Base-by-base conservation (phyloP, 306 rosid species). In the Oemleria cerasiformis region DNA sequence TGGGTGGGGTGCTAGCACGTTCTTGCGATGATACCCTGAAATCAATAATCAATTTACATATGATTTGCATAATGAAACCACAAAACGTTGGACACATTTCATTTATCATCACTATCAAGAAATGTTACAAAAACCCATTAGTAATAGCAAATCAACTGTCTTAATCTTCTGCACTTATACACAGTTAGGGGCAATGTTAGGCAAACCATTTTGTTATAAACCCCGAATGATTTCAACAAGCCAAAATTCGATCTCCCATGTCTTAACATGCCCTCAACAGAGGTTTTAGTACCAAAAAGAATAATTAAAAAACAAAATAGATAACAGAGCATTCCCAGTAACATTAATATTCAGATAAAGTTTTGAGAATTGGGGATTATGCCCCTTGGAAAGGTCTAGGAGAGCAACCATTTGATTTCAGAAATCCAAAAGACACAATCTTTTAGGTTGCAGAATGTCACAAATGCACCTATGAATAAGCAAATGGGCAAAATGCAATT, bases 1-100 rank as follows among this genome's bases (percentile, higher is more conserved):
- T 89, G 44, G 96, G 97, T 9, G 99, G 99, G 75, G 82, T 50
- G 75, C 73, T 74, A 2, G 89, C 99, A 73, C 51, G 90, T 57
- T 78, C 78, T 71, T 72, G 72, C n/a, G 90, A 83, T 42, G 73
- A 81, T 38, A 83, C 90, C 73, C 98, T 91, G 86, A 65, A 85
- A 84, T 34, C 38, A 57, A 44, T 14, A 10, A 62, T 6, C 67
- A 72, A 39, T 55, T 40, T 41, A 19, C 23, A 21, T 43, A 71
- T 57, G 0, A 16, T 36, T 36, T 61, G 68, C 68, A 56, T 73
- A 68, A 77, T 59, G 41, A 54, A 75, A 58, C 41, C 51, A 38
- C 2, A 36, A 42, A 36, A 36, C 60, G 17, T 38, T 53, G 39
- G 14, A 65, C 36, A 30, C 3, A 30, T 30, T 30, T 30, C 4